Conservation (phyloP, 805 yeast genomes). For the Komagataella populi region DNA sequence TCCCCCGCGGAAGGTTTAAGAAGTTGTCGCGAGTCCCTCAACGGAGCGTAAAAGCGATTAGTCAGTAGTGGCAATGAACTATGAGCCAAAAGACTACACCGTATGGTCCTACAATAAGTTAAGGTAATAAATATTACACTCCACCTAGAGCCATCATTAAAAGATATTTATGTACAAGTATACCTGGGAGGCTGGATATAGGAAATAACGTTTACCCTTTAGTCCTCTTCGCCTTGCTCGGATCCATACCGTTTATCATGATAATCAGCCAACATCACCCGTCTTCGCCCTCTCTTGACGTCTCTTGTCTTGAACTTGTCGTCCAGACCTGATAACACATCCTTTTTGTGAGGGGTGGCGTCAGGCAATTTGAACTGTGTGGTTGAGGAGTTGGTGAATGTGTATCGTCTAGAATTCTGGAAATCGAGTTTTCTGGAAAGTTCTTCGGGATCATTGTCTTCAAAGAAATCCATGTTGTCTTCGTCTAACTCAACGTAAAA, state of each 20-base stretch:
- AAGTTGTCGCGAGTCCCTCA: neutral
- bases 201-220: neutral
- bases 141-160: neutral
- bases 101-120: neutral
- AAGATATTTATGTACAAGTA: neutral
- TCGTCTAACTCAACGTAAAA: conserved; percentile 20
- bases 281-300: neutral
- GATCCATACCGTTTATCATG: neutral
- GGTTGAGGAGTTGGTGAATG: neutral
- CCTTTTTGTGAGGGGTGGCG: neutral
- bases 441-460: conserved; percentile 7
- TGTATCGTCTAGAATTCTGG: neutral
- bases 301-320: neutral
- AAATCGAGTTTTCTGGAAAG: neutral
- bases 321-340: neutral
- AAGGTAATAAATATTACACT: neutral
- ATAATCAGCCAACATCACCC: neutral
- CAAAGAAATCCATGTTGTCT: conserved; percentile 9
- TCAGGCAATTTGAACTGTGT: neutral
- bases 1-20: neutral
- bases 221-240: neutral
- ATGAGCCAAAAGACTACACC: neutral
- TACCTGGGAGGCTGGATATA: neutral
- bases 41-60: neutral
- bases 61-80: neutral